Conservation (phyloP, 139 green algal genomes). For the Dunaliella sp. region DNA sequence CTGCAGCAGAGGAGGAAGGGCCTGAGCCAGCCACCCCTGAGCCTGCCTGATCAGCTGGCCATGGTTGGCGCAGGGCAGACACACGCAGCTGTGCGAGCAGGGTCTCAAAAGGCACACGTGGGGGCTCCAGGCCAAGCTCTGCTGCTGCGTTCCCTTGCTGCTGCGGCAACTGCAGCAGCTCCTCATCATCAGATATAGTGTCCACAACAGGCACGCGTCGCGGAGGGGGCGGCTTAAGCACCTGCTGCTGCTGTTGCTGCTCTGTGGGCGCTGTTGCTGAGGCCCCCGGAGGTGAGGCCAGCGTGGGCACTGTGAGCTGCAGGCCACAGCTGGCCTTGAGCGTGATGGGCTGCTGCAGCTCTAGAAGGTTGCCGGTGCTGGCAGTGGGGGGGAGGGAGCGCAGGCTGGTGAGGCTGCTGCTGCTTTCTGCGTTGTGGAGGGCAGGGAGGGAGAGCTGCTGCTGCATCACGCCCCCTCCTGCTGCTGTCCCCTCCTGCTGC, state of each 20-base stretch:
- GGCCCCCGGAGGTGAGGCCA: not conserved
- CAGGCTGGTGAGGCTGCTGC: too few relatives aligned
- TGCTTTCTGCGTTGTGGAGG: too few relatives aligned
- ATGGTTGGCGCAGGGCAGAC: constrained; percentile 13
- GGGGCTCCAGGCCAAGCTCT: not conserved
- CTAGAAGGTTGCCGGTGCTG: too few relatives aligned
- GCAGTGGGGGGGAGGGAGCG: too few relatives aligned
- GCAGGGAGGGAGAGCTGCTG: constrained; percentile 5
- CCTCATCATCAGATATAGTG: not conserved
- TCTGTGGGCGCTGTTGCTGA: constrained; percentile 1
- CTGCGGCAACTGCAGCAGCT: not conserved
- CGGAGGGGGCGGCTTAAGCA: not conserved
- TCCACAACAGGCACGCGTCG: not conserved
- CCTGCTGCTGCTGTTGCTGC: constrained; percentile 1
- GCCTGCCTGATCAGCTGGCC: not conserved
- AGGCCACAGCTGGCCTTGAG: not conserved
- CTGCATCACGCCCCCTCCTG: not conserved
- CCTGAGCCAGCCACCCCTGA: not conserved
- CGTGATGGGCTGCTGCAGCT: not conserved
- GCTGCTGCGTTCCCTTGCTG: not conserved
- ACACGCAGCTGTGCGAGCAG: constrained; percentile 19
- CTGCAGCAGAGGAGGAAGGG: constrained; percentile 10
- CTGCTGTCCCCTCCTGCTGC: not conserved
- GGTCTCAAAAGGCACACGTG: constrained; percentile 7
- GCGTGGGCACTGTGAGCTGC: not conserved